These are phyloP conservation scores for Magnolia changhungtana DNA, from an alignment of 164 flowering plant genomes.

Conservation along the genomic window DNA sequence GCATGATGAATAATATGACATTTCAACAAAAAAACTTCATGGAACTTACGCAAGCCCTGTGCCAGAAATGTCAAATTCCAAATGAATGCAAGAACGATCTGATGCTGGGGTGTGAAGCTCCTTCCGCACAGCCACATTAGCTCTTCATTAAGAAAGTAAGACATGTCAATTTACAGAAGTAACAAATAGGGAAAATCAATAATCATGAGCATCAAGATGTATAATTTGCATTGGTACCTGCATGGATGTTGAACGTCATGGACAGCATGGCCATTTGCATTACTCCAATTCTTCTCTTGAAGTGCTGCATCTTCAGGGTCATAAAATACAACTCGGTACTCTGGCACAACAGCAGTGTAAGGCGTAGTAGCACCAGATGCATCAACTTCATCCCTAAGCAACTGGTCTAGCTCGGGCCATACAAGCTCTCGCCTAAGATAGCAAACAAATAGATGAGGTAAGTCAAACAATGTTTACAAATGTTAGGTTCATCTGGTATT, in stretches of 20 bases:
- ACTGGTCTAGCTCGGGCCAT: slow-evolving; percentile 92
- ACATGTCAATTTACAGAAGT: slow-evolving; percentile 1
- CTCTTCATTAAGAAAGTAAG: slow-evolving; percentile 37
- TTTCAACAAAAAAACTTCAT: background rate
- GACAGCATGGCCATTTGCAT: slow-evolving; percentile 70
- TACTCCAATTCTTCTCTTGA: slow-evolving; percentile 40
- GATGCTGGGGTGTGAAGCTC: slow-evolving; percentile 91
- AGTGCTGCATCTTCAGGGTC: slow-evolving; percentile 42
- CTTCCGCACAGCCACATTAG: slow-evolving; percentile 74
- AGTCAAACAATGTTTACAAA: background rate
- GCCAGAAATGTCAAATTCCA: slow-evolving; percentile 90
- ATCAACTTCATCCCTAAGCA: slow-evolving; percentile 81
- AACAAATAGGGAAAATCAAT: slow-evolving; percentile 3
- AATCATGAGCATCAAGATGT: background rate
- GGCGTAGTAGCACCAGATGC: slow-evolving; percentile 62
- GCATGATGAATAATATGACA: no score
- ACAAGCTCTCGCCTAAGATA: slow-evolving; percentile 65
- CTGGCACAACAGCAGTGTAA: slow-evolving; percentile 83
- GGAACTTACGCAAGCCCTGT: slow-evolving; percentile 74
- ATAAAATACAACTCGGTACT: slow-evolving; percentile 73
- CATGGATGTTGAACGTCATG: slow-evolving; percentile 91
- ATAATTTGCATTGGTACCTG: slow-evolving; percentile 42
- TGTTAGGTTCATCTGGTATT: background rate
- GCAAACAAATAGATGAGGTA: background rate
- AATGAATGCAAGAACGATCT: slow-evolving; percentile 94